Percentiles rank a stretch among this genome's conserved stretches.
These are phyloP conservation scores for Eurotiales sp. DNA, from an alignment of 2,329 filamentous ascomycete genomes.

Conservation along the genomic window DNA sequence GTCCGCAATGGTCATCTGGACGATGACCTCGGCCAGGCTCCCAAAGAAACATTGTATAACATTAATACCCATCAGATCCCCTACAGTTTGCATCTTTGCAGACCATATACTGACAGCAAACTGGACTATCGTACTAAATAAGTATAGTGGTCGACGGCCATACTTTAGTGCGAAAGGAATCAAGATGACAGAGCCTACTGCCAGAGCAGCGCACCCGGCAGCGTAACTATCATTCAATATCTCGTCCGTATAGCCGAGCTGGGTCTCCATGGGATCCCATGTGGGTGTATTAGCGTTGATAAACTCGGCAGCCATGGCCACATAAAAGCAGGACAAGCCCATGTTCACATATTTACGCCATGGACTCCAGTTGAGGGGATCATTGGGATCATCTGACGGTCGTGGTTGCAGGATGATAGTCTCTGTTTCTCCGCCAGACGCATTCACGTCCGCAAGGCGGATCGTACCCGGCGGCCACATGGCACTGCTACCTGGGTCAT, in stretches of 20 bases:
- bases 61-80: slow-evolving; percentile 45
- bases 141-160: slow-evolving; percentile 45
- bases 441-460: not conserved
- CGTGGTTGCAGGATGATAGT: not conserved
- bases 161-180: slow-evolving; percentile 47
- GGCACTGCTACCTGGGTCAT: not conserved
- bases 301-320: not conserved
- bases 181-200: slow-evolving; percentile 41
- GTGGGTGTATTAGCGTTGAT: slow-evolving; percentile 40
- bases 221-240: slow-evolving; percentile 47
- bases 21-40: slow-evolving; percentile 42
- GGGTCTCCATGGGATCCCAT: slow-evolving; percentile 42
- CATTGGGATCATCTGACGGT: slow-evolving; percentile 5
- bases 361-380: not conserved
- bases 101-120: slow-evolving; percentile 41
- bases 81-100: slow-evolving; percentile 41
- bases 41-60: slow-evolving; percentile 43
- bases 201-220: slow-evolving; percentile 40
- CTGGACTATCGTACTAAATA: slow-evolving; percentile 40
- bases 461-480: slow-evolving; percentile 7
- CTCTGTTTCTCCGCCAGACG: not conserved
- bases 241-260: slow-evolving; percentile 42
- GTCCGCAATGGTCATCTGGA: slow-evolving; percentile 48
- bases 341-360: slow-evolving; percentile 1
- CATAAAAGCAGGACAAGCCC: not conserved